Base-by-base conservation (phyloP, 345 rosid species). In the Raphanus raphanistrum region DNA sequence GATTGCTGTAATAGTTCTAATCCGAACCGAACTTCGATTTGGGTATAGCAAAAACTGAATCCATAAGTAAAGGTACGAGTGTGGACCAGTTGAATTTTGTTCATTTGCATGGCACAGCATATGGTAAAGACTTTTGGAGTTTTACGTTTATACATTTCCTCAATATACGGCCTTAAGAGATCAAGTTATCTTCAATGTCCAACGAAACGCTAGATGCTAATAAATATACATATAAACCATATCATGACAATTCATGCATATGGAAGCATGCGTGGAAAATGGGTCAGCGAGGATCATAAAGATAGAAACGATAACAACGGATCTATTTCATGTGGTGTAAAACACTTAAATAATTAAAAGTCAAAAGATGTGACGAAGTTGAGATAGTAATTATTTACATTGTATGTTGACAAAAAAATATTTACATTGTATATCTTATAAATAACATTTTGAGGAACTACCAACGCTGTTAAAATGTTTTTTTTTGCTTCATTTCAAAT, bases 271-370 rank as follows among this genome's bases (percentile, higher is more conserved):
- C 79, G 78, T 62, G 54, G 52, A 58, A 52, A 54, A 29, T 74
- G 71, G 82, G 79, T 69, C 78, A 73, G 74, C 70, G 74, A 79
- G 12, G 78, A 73, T 73, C 79, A 74, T 79, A 38, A 79, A 68
- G 82, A 79, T 74, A 54, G 62, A 74, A 45, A 79, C 82, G 82
- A 74, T 79, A 79, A 74, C 71, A 79, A 63, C 72, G 82, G 82
- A 79, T 79, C 79, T 17, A 69, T 68, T 74, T 74, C 76, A 79
- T 79, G 79, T 73, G 82, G 66, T 73, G 28, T 79, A 70, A 78
- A 72, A 6, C 54, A 31, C 72, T 52, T 58, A 8, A 38, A 58
- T 59, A 60, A 28, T 55, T 11, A n/a, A 65, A 78, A 72, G 73
- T 66, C 77, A 77, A 71, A 61, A 48, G 72, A 41, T 71, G 70